A percentile compares a stretch with the other conserved stretches of the same genome.
These are phyloP conservation scores for Crithidia acanthocephali DNA, from an alignment of 208 protist species.

Conservation along the genomic window DNA sequence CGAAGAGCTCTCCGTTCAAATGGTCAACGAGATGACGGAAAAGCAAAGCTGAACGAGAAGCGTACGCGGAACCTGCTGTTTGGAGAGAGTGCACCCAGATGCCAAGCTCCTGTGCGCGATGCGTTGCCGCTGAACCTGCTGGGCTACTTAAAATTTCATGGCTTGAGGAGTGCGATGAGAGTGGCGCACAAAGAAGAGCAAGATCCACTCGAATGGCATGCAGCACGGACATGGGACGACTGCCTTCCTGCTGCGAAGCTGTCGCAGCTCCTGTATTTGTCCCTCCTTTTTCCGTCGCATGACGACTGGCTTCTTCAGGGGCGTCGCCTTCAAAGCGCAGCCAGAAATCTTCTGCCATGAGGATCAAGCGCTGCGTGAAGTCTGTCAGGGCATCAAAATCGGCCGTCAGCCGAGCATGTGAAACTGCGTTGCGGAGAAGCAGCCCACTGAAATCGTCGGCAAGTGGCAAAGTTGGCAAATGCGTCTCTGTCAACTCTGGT, in stretches of 20 bases:
- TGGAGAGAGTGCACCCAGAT: conserved; percentile 25
- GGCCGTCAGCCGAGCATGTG: conserved; percentile 52
- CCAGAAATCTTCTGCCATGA: conserved; percentile 45
- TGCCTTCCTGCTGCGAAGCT: not conserved
- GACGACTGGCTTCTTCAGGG: not conserved
- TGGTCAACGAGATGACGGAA: conserved; percentile 65
- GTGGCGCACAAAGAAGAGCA: not conserved
- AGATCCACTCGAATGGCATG: conserved; percentile 5
- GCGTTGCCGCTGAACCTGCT: not conserved
- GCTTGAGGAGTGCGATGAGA: not conserved
- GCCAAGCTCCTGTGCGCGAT: conserved; percentile 27
- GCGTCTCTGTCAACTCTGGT: not conserved
- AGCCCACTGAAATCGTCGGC: conserved; percentile 30
- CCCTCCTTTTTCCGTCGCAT: not conserved
- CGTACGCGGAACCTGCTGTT: not conserved
- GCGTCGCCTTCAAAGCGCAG: conserved; percentile 35
- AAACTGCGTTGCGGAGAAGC: conserved; percentile 62
- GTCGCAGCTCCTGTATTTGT: not conserved
- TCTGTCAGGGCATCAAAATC: conserved; percentile 62
- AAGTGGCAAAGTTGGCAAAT: not conserved
- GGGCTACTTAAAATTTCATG: not conserved
- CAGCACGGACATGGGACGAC: not conserved
- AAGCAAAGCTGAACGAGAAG: conserved; percentile 43
- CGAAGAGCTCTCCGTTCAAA: conserved; percentile 68
- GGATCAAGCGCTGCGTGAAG: conserved; percentile 40